A percentile compares a stretch with the other conserved stretches of the same genome.
These are phyloP conservation scores for Colletotrichum acutatum DNA, from an alignment of 2,329 filamentous ascomycete genomes.

Conservation along the genomic window DNA sequence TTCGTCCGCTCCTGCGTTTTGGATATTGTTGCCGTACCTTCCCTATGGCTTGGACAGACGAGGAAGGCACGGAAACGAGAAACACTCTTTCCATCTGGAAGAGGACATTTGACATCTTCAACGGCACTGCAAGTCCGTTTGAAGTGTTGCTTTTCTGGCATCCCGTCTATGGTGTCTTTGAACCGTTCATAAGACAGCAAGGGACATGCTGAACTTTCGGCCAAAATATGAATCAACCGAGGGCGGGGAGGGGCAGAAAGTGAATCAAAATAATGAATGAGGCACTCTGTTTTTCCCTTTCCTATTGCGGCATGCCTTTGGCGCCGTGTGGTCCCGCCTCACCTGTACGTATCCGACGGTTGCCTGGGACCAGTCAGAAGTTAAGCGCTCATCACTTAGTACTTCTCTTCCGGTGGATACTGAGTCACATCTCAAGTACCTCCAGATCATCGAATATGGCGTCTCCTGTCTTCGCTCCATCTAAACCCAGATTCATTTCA, in stretches of 20 bases:
- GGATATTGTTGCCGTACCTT: background rate
- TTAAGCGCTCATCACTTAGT: background rate
- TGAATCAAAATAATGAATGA: slow-evolving; percentile 22
- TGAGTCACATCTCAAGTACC: background rate
- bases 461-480: background rate
- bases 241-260: slow-evolving; percentile 2
- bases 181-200: too few relatives aligned
- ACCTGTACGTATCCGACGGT: background rate
- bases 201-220: background rate
- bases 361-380: background rate
- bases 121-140: background rate
- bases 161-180: too few relatives aligned
- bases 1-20: background rate
- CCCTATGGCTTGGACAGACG: background rate
- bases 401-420: too few relatives aligned
- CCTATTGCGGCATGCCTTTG: slow-evolving; percentile 23
- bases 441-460: background rate
- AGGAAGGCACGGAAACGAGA: background rate
- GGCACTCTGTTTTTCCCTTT: slow-evolving; percentile 32
- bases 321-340: slow-evolving; percentile 3
- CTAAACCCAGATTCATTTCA: background rate
- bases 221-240: background rate
- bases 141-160: background rate
- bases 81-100: background rate
- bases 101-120: background rate